Conservation (phyloP, 345 rosid species). For the Arabis hirsuta region DNA sequence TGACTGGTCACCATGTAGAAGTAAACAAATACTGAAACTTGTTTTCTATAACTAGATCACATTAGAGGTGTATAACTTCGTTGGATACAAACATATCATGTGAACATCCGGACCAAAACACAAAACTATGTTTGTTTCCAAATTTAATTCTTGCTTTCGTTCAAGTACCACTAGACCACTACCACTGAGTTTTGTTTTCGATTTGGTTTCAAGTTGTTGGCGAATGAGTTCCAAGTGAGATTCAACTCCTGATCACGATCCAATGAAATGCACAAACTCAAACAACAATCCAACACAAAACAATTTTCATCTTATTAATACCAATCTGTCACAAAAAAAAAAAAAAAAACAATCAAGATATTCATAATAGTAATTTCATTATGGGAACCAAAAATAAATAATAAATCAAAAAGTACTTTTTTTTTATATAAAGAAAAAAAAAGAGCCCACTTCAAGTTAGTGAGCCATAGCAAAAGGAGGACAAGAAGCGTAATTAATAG, state of each 20-base stretch:
- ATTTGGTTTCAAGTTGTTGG: not conserved
- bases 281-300: slow-evolving; percentile 17
- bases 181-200: not conserved
- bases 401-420: slow-evolving; percentile 2
- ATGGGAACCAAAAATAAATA: slow-evolving; percentile 30
- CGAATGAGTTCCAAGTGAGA: not conserved
- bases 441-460: slow-evolving; percentile 29
- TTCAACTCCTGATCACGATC: not conserved
- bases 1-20: not conserved
- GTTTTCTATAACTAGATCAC: not conserved
- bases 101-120: too few relatives aligned
- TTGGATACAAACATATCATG: too few relatives aligned
- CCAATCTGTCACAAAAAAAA: slow-evolving; percentile 2
- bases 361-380: slow-evolving; percentile 1
- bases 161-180: too few relatives aligned
- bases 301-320: slow-evolving; percentile 23
- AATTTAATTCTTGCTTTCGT: too few relatives aligned
- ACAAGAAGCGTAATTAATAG: slow-evolving; percentile 56
- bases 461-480: slow-evolving; percentile 78
- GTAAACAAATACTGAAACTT: not conserved
- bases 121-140: too few relatives aligned
- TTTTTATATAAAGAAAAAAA: not conserved
- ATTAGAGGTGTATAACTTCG: too few relatives aligned
- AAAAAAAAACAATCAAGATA: slow-evolving; percentile 2
- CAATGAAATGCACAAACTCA: not conserved